Base-by-base conservation (phyloP, 441 rosid species). In the Arabidopsis lyrata region DNA sequence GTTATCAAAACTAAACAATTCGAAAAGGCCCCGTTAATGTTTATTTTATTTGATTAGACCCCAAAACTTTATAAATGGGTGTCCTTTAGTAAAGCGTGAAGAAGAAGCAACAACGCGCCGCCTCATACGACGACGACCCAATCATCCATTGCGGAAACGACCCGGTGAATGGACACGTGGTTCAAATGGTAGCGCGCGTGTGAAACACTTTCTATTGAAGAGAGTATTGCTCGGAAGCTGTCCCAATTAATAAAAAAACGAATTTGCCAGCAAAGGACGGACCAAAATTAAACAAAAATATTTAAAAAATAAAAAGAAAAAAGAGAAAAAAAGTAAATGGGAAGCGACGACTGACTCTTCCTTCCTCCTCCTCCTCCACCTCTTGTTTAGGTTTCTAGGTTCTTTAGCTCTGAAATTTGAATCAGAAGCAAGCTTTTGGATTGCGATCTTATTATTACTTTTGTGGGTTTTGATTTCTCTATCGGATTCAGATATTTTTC, bases 271-370 rank as follows among this genome's bases (percentile, higher is more conserved):
- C 77, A 78, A 62, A 78, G 70, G 58, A 61, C 32, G 68, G 74
- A 62, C 73, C 58, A 77, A 58, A 70, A 70, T 24, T 57, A 41
- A 77, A 70, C 53, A 75, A 75, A 59, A 58, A 29, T 4, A 6
- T 6, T 2, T 44, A 38, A 39, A 27, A 4, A 3, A 2, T 1
- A 2, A 35, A n/a, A n/a, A 29, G 52, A 0, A 10, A 14, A 55
- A 16, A 15, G 35, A 39, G 47, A 54, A 66, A 45, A 66, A 49
- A 73, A 74, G 72, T 34, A 70, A 42, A 70, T 75, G 77, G 55
- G 73, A 73, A 75, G 76, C 77, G 73, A 75, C 76, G 82, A 75
- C 79, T 60, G 73, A 66, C 74, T 75, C 79, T 38, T 79, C 69
- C 69, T 70, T 20, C 44, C 73, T 32, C 66, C 73, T 32, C 66